Percentiles rank a stretch among this genome's conserved stretches.
These are phyloP conservation scores for Conticribra weissflogii DNA, from an alignment of 108 stramenopile species.

Conservation along the genomic window DNA sequence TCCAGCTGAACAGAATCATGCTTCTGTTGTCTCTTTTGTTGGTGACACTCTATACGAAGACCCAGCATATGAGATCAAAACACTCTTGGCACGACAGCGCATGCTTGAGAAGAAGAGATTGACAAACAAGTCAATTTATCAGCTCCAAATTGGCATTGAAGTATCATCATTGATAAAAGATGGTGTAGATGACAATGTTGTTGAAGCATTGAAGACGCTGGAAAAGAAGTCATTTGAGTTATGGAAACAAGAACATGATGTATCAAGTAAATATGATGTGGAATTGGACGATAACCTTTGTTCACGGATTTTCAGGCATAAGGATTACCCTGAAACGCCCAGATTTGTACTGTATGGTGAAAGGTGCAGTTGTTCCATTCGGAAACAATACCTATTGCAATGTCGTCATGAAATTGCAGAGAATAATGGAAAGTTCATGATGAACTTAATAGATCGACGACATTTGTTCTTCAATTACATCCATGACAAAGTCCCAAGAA, in stretches of 20 bases:
- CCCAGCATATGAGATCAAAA: background rate
- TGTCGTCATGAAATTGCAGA: background rate
- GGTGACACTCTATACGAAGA: background rate
- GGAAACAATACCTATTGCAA: background rate
- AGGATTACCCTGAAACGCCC: background rate
- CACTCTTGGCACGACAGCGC: background rate
- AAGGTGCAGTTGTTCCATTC: background rate
- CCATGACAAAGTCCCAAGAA: background rate
- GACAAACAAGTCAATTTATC: background rate
- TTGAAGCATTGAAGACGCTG: background rate
- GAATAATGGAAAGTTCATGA: background rate
- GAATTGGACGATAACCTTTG: background rate
- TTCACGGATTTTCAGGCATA: background rate
- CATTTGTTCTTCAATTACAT: background rate
- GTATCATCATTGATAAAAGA: background rate
- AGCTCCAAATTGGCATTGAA: background rate
- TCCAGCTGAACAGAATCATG: background rate
- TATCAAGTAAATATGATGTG: background rate
- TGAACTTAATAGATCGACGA: background rate
- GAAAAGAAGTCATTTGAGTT: background rate
- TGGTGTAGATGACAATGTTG: background rate
- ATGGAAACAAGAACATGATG: background rate
- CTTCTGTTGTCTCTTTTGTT: background rate
- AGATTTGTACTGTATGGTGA: background rate
- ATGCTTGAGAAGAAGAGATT: background rate